Conservation (phyloP, 768 basidiomycete species). For the Kwoniella dendrophila region DNA sequence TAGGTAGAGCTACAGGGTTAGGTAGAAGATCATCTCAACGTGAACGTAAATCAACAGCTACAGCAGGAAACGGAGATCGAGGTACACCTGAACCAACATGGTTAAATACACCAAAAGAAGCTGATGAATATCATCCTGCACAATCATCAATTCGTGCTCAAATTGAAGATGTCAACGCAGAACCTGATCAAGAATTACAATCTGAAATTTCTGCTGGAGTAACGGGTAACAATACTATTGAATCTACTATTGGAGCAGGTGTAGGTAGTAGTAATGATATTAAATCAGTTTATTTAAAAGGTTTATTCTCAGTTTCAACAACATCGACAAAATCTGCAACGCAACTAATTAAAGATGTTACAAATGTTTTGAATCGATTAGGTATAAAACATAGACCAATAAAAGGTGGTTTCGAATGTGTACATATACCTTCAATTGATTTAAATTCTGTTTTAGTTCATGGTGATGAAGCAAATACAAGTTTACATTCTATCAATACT, state of each 20-base stretch:
- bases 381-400: conserved; percentile 91
- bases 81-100: conserved; percentile 9
- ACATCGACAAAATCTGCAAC: conserved; percentile 86
- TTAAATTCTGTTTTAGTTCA: conserved; percentile 68
- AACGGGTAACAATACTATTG: too few species aligned
- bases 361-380: conserved; percentile 85
- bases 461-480: conserved; percentile 43
- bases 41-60: conserved; percentile 19
- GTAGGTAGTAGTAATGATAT: too few species aligned
- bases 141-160: conserved; percentile 15
- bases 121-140: conserved; percentile 20
- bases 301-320: conserved; percentile 95
- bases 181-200: conserved; percentile 18
- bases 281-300: conserved; percentile 94
- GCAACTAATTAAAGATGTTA: conserved; percentile 79
- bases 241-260: too few species aligned
- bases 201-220: conserved; percentile 7
- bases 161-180: conserved; percentile 15
- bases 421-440: conserved; percentile 92
- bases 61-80: too few species aligned
- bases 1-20: conserved; percentile 29
- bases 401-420: conserved; percentile 91
- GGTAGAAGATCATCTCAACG: conserved; percentile 30
- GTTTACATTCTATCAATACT: conserved; percentile 19
- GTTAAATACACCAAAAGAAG: conserved; percentile 27